phyloP scores from a whole-genome alignment of 768 basidiomycete genomes.

The Pholiota conissans region DNA sequence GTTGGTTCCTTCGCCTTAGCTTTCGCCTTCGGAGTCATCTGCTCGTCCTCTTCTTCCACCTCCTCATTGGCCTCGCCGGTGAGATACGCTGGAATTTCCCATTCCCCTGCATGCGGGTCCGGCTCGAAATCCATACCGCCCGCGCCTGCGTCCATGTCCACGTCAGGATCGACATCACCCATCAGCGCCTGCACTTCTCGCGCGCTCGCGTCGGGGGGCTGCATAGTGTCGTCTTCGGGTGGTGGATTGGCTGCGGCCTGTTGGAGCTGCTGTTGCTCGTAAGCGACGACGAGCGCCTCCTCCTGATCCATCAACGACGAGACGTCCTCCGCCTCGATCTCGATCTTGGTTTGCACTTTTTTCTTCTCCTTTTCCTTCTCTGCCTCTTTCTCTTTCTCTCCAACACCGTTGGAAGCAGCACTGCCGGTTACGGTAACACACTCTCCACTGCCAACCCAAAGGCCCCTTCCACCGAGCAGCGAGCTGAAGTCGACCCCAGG shows the following conservation, averaged over 20 bases:
- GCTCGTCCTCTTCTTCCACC: neutral
- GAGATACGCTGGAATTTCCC: slow-evolving; percentile 9
- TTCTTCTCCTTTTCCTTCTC: slow-evolving; percentile 1
- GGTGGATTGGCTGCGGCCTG: neutral
- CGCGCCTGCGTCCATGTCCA: neutral
- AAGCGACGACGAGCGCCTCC: slow-evolving; percentile 5
- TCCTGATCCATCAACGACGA: slow-evolving; percentile 1
- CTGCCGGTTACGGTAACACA: neutral
- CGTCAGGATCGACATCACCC: neutral
- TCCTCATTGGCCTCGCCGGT: slow-evolving; percentile 2
- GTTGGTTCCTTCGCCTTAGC: neutral
- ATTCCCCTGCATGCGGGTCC: slow-evolving; percentile 5
- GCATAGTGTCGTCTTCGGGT: neutral
- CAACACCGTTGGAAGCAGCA: too few species aligned
- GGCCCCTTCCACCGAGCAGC: slow-evolving; percentile 41
- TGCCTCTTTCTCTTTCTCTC: neutral
- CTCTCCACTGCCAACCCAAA: slow-evolving; percentile 24
- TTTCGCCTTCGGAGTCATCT: neutral
- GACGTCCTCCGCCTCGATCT: slow-evolving; percentile 22
- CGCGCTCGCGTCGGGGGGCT: neutral
- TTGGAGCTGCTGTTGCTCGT: neutral
- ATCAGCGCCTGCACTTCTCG: neutral
- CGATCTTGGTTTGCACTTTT: slow-evolving; percentile 20
- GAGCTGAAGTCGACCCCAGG: slow-evolving; percentile 63
- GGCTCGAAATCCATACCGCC: neutral